These are phyloP conservation scores for Powellomyces hirtus DNA, from an alignment of 192 early-diverging fungal species.

Conservation along the genomic window DNA sequence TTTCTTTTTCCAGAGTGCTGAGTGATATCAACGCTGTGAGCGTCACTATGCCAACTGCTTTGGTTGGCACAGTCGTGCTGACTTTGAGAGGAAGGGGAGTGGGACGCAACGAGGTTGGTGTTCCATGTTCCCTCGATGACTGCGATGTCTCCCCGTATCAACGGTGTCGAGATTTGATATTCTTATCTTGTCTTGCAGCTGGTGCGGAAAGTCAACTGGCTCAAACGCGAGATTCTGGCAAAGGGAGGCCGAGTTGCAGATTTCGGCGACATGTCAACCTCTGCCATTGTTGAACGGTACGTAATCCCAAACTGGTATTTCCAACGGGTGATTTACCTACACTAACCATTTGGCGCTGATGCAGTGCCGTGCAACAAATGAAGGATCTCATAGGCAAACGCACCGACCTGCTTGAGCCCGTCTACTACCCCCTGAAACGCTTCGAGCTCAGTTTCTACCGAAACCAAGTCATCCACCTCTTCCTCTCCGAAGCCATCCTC, in stretches of 20 bases:
- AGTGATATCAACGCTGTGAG: constrained; percentile 65
- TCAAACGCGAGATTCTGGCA: constrained; percentile 56
- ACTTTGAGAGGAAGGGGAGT: constrained; percentile 79
- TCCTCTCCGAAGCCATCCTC: constrained; percentile 66
- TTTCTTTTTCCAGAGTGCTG: constrained; percentile 35
- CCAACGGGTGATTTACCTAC: neutral
- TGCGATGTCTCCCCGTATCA: no score
- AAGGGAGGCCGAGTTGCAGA: constrained; percentile 79
- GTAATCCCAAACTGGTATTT: constrained; percentile 16
- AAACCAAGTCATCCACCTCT: constrained; percentile 72
- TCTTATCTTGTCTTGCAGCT: constrained; percentile 36
- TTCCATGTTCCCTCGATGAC: no score
- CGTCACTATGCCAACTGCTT: constrained; percentile 82
- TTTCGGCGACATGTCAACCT: constrained; percentile 68
- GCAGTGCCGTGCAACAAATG: constrained; percentile 59
- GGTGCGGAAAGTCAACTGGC: constrained; percentile 75
- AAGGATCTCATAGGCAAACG: constrained; percentile 74
- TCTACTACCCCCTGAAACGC: constrained; percentile 77
- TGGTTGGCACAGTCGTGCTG: constrained; percentile 77
- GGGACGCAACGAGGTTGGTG: constrained; percentile 35
- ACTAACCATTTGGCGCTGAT: neutral
- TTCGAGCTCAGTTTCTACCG: constrained; percentile 83
- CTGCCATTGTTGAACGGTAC: constrained; percentile 71
- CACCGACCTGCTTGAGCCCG: constrained; percentile 75
- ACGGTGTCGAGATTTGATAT: neutral